Evolutionary conservation across 169 alveolate genomes (phyloP).

Genomic region (Toxoplasma gondii): DNA sequence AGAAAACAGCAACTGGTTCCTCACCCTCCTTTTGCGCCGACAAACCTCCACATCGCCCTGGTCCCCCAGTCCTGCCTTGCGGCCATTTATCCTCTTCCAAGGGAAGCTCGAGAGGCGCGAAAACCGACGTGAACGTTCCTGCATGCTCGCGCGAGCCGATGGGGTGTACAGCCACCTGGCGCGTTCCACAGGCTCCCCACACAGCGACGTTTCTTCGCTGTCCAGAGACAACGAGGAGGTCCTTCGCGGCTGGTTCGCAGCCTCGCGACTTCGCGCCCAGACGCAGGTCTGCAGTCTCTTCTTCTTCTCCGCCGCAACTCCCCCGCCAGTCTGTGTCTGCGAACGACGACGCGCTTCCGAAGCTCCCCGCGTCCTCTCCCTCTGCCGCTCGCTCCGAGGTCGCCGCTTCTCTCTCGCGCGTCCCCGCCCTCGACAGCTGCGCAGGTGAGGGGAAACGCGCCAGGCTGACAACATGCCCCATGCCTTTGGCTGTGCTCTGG

Average conservation of each 20-base stretch:
- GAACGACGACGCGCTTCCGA: too few species aligned
- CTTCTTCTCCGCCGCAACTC: not conserved
- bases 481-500: too few species aligned
- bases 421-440: not conserved
- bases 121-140: not conserved
- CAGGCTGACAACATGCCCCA: too few species aligned
- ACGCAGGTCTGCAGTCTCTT: not conserved
- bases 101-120: not conserved
- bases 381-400: too few species aligned
- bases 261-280: not conserved
- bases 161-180: not conserved
- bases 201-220: not conserved
- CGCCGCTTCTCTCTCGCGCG: too few species aligned
- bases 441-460: too few species aligned
- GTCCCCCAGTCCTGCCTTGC: too few species aligned
- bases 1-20: not conserved
- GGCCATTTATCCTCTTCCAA: too few species aligned
- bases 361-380: too few species aligned
- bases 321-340: too few species aligned
- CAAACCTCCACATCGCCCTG: too few species aligned
- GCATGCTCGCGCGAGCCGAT: not conserved
- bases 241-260: not conserved
- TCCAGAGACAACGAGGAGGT: not conserved
- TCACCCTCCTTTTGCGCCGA: too few species aligned
- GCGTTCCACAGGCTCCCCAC: conserved; percentile 6